Evolutionary conservation across 345 rosid genomes (phyloP), one percentile per base, ranked within the genome.

Genomic region (Raphanus sativus): DNA sequence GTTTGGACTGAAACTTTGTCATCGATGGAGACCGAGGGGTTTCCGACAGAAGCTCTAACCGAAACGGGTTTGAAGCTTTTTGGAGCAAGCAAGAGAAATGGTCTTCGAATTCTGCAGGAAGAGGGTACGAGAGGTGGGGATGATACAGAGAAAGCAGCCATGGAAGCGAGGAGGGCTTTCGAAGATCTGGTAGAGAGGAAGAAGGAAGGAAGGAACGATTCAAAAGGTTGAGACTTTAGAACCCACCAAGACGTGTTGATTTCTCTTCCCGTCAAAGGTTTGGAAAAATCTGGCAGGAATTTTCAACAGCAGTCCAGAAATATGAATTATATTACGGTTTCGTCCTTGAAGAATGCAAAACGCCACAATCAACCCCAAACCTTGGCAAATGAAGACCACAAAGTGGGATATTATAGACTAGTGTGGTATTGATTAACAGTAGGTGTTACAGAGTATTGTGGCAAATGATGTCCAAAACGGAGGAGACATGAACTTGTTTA

Each of bases 41-140:
- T 75, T 68, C 81, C 86, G 36, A 84, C 67, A 48, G 94, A 83
- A 75, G 94, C 96, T 84, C 73, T 84, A 61, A 91, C 74, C 17
- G 86, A 87, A 28, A 80, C n/a, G 75, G 87, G 88, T 81, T 81
- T 88, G n/a, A 77, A 58, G 16, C 29, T 76, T 54, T 50, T 64
- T 58, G 81, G 32, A 17, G 42, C 54, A 28, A 60, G 58, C 65
- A 80, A 63, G 55, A 75, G 72, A 79, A 48, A 82, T 7, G 83
- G 80, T 40, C 73, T 72, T 61, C 55, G 74, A 62, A 58, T 56
- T 82, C 71, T 85, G 79, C 81, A 67, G 28, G 90, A 69, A 75
- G 81, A 70, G 36, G 87, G 74, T 3, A 80, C 75, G 17, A 82
- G 60, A 21, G 84, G 77, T 54, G 83, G 58, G 15, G 86, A 77